Base-by-base conservation (phyloP, 2,329 filamentous ascomycete species). In the Shiraia sp. region DNA sequence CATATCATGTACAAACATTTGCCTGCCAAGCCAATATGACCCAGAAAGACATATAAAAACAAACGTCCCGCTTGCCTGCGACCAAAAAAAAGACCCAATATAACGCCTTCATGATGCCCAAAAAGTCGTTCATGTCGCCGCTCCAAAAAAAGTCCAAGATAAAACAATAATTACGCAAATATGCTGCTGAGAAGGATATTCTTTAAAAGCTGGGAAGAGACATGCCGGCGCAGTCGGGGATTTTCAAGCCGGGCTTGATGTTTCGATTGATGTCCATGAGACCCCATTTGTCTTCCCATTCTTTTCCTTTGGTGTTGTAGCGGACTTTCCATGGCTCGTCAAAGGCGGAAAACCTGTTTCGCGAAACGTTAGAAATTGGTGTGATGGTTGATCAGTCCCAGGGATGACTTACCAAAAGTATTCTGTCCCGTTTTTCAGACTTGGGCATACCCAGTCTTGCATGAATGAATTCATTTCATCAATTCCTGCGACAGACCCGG, bases 201-300 rank as follows among this genome's bases (percentile, higher is more conserved):
- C 19, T 22, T 22, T 8, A 22, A 28, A 32, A 23, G 22, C 6
- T 31, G 36, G 57, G 57, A 17, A 59, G 37, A 12, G 53, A 87
- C 73, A 86, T 83, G 19, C 90, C 90, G 16, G 79, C 86, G 65
- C 92, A 97, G 66, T 91, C 85, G 1, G 92, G 92, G 57, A 97
- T 96, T 65, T 81, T 85, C 59, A 97, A 72, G 1, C 91, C 91
- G 1, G 79, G 61, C 72, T 97, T 97, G 55, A 97, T 73, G 25
- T 91, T 89, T 42, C 92, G 82, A 60, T 90, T 79, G 3, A 89
- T 80, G 57, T 95, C 89, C 82, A 97, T 85, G 10, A 97, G 73
- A 8, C 93, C 92, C 92, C 92, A 96, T 67, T 96, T 87, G 66
- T 95, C 89, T 74, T 97, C 92, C 91, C 91, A 96, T 37, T 87